Base-by-base conservation (phyloP, 345 rosid genomes). In the Tarenaya hassleriana region DNA sequence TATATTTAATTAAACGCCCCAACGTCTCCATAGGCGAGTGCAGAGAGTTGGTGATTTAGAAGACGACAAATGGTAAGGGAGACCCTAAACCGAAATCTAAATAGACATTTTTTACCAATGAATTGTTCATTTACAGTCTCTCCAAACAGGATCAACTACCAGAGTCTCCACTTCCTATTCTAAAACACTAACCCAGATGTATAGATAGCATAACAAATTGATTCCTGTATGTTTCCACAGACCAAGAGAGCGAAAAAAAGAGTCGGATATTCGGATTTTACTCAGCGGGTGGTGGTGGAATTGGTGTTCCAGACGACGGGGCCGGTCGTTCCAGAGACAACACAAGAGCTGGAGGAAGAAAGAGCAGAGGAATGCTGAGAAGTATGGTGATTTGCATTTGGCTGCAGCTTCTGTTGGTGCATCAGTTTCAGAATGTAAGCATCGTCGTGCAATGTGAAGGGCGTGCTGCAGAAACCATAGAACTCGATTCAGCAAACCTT, bases 401-500 rank as follows among this genome's bases (percentile, higher is more conserved):
- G 67, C 0, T 49, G 55, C 34, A 50, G 69, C 56, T 73, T 62
- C 50, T 64, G 66, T 24, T 52, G 49, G 10, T 27, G 60, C 65
- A 69, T 70, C 61, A 70, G 57, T 42, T 70, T 73, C 55, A 76
- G 46, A 47, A 75, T 47, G 56, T 66, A 56, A 9, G 75, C 60
- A 56, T 72, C 77, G n/a, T 72, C 75, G 4, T 66, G 73, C 43
- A 72, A 61, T 3, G 58, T 21, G 59, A 76, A 70, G 9, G 75
- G 77, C 7, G 75, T 64, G 66, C 72, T 76, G 59, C 17, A 32
- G 4, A 16, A 9, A 33, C 39, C 16, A 8, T 6, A 40, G 29
- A 54, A 10, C 10, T 16, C 0, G 21, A 24, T 46, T 52, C 8
- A 24, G 29, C 5, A 24, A 2, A 24, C 29, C n/a, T n/a, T n/a